These are phyloP conservation scores for Pseudonitzschia delicatissima DNA, from an alignment of 108 stramenopile genomes.

Conservation along the genomic window DNA sequence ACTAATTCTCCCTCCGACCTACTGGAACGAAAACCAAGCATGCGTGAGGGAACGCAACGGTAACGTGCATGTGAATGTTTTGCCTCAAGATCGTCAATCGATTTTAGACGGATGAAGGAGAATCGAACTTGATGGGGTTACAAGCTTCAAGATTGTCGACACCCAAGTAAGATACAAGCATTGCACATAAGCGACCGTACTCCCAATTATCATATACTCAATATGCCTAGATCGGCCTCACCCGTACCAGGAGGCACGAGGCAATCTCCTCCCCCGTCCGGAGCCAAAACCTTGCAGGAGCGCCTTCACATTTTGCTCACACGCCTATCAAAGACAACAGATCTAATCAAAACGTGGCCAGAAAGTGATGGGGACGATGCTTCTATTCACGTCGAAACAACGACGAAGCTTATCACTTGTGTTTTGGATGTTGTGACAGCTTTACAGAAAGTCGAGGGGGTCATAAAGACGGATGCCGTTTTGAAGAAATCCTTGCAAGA, in stretches of 20 bases:
- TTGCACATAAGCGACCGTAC: background rate
- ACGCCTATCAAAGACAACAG: slow-evolving; percentile 49
- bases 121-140: too few species aligned
- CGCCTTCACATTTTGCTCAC: slow-evolving; percentile 57
- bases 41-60: too few species aligned
- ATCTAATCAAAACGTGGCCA: slow-evolving; percentile 72
- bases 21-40: too few species aligned
- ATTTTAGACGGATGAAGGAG: too few species aligned
- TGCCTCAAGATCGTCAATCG: too few species aligned
- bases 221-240: too few species aligned
- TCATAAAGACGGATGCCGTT: slow-evolving; percentile 47
- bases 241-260: background rate
- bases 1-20: too few species aligned
- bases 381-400: slow-evolving; percentile 62
- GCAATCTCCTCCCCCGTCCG: background rate
- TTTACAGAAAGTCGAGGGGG: slow-evolving; percentile 55
- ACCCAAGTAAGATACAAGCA: background rate
- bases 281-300: slow-evolving; percentile 50
- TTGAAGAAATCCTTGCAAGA: slow-evolving; percentile 51
- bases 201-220: too few species aligned
- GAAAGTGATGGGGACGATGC: slow-evolving; percentile 57
- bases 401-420: slow-evolving; percentile 55
- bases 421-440: slow-evolving; percentile 46
- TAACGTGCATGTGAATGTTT: too few species aligned
- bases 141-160: background rate